Base-by-base conservation (phyloP, 352 stramenopile species). In the Globisporangium canariense region DNA sequence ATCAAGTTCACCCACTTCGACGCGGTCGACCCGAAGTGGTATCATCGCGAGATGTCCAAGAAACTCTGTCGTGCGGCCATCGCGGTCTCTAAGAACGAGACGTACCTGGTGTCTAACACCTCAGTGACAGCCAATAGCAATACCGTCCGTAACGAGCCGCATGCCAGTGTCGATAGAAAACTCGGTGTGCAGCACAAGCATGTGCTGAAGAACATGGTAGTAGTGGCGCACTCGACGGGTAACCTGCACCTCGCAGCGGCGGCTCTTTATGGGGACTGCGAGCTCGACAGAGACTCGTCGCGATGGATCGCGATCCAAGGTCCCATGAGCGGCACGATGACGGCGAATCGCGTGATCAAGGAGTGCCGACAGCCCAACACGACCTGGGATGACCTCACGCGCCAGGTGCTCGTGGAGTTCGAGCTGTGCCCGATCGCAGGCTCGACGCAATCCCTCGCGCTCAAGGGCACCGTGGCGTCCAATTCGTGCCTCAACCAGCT, bases 141-240 rank as follows among this genome's bases (percentile, higher is more conserved):
- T 45, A 59, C 0, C 20, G 41, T 41, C 49, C 10, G 11, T 13
- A 16, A 30, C 25, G 30, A 18, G 25, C 0, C 36, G 25, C 25
- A 28, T 11, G 9, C 14, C 11, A 41, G 36, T 14, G 25, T 36
- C 22, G 49, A 55, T 5, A n/a, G n/a, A 20, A 25, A 36, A 11
- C 36, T 41, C 36, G 36, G 36, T 41, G 11, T 41, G 14, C 50
- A 56, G 28, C 32, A 10, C 16, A 20, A 25, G 43, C 36, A 45
- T 20, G 49, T 70, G 11, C 30, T 60, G 8, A 64, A 76, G 47
- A 60, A 75, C 51, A 60, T 78, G 20, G 62, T 68, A 20, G 16
- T 81, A 30, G 58, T 81, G n/a, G 69, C 64, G 32, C 71, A 81
- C 57, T 81, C 74, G 53, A 81, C 76, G 61, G 74, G 71, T 25